These are phyloP conservation scores for Oidium heveae DNA, from an alignment of 2,329 filamentous ascomycete species.

Conservation along the genomic window DNA sequence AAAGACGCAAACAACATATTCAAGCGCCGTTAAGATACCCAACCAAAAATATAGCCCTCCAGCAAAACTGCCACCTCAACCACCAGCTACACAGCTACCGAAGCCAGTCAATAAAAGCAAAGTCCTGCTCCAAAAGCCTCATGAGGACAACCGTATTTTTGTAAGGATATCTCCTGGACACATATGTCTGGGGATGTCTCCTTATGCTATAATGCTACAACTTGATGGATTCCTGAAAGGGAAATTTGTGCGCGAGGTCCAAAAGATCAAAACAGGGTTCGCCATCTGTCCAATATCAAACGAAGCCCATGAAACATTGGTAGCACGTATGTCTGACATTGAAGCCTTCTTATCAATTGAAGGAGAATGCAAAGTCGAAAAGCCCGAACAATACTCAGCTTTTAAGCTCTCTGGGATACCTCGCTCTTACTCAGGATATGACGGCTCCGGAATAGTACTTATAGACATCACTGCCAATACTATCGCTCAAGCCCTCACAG, in stretches of 20 bases:
- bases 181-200: no score
- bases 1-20: background rate
- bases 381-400: background rate
- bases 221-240: background rate
- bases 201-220: background rate
- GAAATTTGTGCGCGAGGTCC: background rate
- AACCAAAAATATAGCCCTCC: background rate
- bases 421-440: background rate
- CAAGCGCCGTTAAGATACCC: background rate
- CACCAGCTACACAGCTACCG: background rate
- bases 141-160: no score
- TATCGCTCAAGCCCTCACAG: background rate
- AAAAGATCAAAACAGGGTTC: no score
- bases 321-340: background rate
- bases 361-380: background rate
- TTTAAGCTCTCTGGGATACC: background rate
- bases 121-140: background rate
- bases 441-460: background rate
- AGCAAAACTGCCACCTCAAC: background rate
- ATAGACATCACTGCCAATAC: background rate
- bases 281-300: background rate
- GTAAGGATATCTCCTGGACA: background rate
- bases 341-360: background rate
- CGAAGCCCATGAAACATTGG: background rate
- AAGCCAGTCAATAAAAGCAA: background rate